Percentiles rank a stretch among this genome's conserved stretches.
phyloP scores from a whole-genome alignment of 345 rosid genomes.

The Barbarea vulgaris region DNA sequence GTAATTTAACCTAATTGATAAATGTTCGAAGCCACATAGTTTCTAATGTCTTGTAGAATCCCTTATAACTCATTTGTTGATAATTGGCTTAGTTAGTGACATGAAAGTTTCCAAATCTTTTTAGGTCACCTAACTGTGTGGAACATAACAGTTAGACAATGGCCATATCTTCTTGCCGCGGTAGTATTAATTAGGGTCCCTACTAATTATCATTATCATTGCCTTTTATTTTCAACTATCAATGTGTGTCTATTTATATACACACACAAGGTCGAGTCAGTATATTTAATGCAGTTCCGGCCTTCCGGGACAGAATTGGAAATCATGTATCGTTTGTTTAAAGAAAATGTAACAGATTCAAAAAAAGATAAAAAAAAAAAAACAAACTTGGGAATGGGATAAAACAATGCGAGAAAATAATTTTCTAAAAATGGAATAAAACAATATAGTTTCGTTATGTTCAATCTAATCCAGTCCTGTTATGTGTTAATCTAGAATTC shows the following conservation, averaged over 20 bases:
- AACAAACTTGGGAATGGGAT: no score
- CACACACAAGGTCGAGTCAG: background rate
- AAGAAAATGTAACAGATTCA: background rate
- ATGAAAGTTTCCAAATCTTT: constrained; percentile 17
- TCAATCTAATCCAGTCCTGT: background rate
- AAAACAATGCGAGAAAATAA: background rate
- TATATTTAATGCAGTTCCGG: background rate
- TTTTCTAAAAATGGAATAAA: background rate
- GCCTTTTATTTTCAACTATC: background rate
- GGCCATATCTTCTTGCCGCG: constrained; percentile 2
- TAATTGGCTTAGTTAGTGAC: background rate
- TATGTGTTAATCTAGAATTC: background rate
- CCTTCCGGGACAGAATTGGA: background rate
- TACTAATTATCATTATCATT: background rate
- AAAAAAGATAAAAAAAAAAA: background rate
- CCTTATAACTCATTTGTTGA: no score
- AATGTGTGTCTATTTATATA: background rate
- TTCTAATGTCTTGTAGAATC: no score
- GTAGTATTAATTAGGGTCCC: constrained; percentile 17
- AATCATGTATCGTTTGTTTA: background rate
- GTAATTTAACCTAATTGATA: background rate
- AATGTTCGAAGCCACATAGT: no score
- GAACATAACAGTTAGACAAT: constrained; percentile 19
- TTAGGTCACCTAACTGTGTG: constrained; percentile 33
- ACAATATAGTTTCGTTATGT: background rate